phyloP scores from a whole-genome alignment of 106 monocot genomes.

The Dendrobium catenatum region DNA sequence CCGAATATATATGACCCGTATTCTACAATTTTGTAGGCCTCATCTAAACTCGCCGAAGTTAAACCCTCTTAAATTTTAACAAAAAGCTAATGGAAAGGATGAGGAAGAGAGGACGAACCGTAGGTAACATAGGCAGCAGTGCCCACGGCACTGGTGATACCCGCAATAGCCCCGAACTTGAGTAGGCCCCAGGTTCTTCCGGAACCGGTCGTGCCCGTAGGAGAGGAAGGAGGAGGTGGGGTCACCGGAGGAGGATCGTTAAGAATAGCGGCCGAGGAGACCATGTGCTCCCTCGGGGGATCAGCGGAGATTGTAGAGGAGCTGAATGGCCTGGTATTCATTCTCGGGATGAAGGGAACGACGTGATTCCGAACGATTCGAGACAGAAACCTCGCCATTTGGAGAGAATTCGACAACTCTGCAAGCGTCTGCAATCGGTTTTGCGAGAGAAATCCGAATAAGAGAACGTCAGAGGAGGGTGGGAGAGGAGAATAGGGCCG shows the following conservation, averaged over 20 bases:
- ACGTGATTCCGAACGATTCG: background rate
- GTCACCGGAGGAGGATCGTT: constrained; percentile 3
- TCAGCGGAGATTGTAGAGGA: constrained; percentile 8
- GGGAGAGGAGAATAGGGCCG: background rate
- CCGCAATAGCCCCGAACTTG: constrained; percentile 36
- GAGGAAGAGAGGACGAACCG: constrained; percentile 19
- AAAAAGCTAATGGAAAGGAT: background rate
- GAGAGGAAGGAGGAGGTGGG: background rate
- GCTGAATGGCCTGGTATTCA: background rate
- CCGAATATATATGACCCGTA: background rate
- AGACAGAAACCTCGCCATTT: background rate
- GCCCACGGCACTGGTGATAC: constrained; percentile 35
- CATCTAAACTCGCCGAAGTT: background rate
- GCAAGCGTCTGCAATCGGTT: background rate
- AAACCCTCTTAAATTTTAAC: background rate
- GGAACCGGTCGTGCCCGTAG: constrained; percentile 1
- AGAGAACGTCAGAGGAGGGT: background rate
- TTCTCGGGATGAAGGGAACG: background rate
- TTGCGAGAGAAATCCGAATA: too few species aligned
- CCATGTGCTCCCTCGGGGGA: background rate
- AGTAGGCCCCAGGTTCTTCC: constrained; percentile 24
- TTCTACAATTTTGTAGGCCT: background rate
- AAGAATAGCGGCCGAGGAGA: constrained; percentile 4
- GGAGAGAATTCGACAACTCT: background rate
- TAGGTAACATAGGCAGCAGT: constrained; percentile 54